A percentile compares a stretch with the other conserved stretches of the same genome.
Conservation (phyloP, 2,329 filamentous ascomycete genomes). For the Thelonectria olida region DNA sequence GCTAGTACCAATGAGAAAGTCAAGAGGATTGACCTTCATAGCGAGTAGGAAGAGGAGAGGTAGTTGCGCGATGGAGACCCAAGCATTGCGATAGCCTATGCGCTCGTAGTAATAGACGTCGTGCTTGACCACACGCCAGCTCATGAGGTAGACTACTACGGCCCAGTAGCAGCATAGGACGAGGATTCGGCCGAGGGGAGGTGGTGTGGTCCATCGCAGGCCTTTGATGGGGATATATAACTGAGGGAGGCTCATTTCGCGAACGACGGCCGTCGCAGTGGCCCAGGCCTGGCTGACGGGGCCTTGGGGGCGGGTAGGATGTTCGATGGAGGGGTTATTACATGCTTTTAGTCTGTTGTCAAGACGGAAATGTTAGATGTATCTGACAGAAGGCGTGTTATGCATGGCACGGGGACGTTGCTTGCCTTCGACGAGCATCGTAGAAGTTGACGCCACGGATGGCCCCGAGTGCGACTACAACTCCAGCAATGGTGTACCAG, state of each 20-base stretch:
- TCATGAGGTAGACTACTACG: conserved; percentile 67
- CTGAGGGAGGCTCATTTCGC: conserved; percentile 67
- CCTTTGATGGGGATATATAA: conserved; percentile 56
- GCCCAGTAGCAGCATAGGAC: conserved; percentile 66
- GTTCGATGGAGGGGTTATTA: conserved; percentile 52
- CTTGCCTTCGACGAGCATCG: conserved; percentile 54
- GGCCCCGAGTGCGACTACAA: conserved; percentile 52
- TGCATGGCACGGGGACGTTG: not conserved
- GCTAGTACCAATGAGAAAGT: conserved; percentile 67
- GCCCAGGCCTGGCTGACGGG: conserved; percentile 62
- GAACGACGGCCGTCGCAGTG: conserved; percentile 64
- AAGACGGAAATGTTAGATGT: not conserved
- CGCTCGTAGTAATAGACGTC: conserved; percentile 70
- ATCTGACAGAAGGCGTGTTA: not conserved
- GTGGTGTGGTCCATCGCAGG: conserved; percentile 66
- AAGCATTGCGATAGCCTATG: conserved; percentile 73
- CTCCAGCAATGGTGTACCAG: conserved; percentile 67
- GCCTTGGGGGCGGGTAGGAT: conserved; percentile 62
- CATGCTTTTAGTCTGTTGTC: conserved; percentile 56
- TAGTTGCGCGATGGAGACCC: conserved; percentile 72
- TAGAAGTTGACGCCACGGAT: conserved; percentile 55
- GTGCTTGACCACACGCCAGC: conserved; percentile 55
- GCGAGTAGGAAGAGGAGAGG: conserved; percentile 71
- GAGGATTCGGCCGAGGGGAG: conserved; percentile 64
- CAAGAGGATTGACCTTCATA: conserved; percentile 68